Evolutionary conservation across 768 basidiomycete species (phyloP), one percentile per base, ranked within the genome.

Genomic region (Russula dissimulans): DNA sequence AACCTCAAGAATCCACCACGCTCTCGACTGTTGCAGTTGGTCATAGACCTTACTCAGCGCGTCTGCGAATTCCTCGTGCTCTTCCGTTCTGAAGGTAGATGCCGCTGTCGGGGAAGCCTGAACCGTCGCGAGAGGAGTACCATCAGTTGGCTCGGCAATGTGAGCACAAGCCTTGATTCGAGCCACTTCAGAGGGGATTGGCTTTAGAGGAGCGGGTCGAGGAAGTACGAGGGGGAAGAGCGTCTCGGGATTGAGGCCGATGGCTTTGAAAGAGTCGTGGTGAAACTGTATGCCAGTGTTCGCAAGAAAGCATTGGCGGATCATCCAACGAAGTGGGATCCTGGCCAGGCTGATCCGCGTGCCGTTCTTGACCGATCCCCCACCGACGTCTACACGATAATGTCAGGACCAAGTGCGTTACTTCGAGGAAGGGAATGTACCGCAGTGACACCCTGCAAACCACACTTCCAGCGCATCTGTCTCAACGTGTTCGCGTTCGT

Each of bases 381-480:
- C 89, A 1, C 89, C 89, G 18, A 90, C 79, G 65, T 90, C 87
- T 87, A 38, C 50, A 45, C 17, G 31, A 41, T 5, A 42, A 48
- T n/a, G 52, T 44, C n/a, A 38, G 29, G 47, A 36, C 59, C 26
- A 60, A 46, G 49, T 36, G 12, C 32, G 41, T 32, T 12, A 18
- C 2, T n/a, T 12, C 26, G 52, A 45, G 26, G n/a, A 12, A 14
- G 34, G 7, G 18, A 32, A 78, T 4, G 31, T 64, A 86, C 88
- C 86, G 45, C 79, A 81, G 64, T 90, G 87, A 66, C 79, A 81
- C 0, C 89, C 87, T 3, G 87, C 71, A 65, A 91, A 91, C 88
- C 89, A 91, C 0, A 91, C 89, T 62, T 91, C 87, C 49, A 81
- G 77, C 3, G 88, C 80, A 56, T 89, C 73, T 0, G 87, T 89